Base-by-base conservation (phyloP, 345 rosid genomes). In the Brassica cretica region DNA sequence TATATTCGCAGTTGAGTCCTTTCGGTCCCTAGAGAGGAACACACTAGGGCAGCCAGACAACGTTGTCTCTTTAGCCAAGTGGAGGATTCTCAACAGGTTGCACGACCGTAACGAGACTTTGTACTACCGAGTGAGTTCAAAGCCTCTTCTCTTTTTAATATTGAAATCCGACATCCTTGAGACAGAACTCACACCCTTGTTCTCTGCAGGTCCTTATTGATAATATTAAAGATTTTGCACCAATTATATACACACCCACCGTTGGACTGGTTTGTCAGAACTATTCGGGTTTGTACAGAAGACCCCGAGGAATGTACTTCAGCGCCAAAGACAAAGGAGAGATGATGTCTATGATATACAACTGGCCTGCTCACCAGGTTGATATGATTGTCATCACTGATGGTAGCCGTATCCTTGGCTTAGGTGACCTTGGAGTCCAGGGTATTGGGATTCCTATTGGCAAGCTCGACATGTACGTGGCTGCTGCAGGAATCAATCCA, bases 331-430 rank as follows among this genome's bases (percentile, higher is more conserved):
- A 95, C 84, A 95, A 93, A 74, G 98, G 99, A 78, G 97, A 95
- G 85, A 95, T 95, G 99, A 91, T 93, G 98, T 95, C 99, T 41
- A 95, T 95, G 99, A 93, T 95, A 30, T 93, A 93, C 72, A 95
- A 93, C 69, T 95, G 99, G 98, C 99, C 99, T 66, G 85, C 91
- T 80, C 82, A 87, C 0, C 78, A 95, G 91, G 99, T 95, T n/a
- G 99, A 95, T 84, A 95, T 95, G 99, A 92, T 95, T 82, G 98
- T 95, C 27, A 78, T 93, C 55, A 95, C 99, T 18, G 98, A 95
- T 72, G 99, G 99, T 27, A 93, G 99, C 51, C 96, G 98, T 68
- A 90, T 95, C 78, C 96, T 95, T 73, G 98, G 99, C 82, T 89
- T 95, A 69, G 99, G 99, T 51, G 41, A 35, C 9, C 41, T 35